A percentile compares a stretch with the other conserved stretches of the same genome.
Conservation (phyloP, 2,329 filamentous ascomycete genomes). For the Apiospora marii region DNA sequence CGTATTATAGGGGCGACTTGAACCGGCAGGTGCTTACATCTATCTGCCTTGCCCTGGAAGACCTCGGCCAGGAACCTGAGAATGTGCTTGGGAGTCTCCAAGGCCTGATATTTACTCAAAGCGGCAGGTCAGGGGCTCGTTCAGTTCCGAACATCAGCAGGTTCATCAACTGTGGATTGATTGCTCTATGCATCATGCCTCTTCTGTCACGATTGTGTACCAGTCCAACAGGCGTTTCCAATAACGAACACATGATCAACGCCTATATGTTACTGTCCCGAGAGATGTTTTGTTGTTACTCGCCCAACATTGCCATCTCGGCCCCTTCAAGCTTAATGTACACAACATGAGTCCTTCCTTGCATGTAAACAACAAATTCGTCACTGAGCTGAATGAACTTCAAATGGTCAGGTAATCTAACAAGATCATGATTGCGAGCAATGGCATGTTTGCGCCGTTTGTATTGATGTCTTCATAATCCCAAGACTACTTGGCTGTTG, state of each 20-base stretch:
- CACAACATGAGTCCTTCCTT: background rate
- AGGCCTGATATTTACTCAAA: background rate
- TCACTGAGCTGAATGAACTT: background rate
- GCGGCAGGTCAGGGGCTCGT: background rate
- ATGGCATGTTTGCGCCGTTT: background rate
- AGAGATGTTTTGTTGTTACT: background rate
- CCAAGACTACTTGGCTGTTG: background rate
- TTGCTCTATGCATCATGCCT: background rate
- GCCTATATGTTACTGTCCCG: background rate
- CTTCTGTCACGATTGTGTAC: background rate
- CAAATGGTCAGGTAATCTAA: background rate
- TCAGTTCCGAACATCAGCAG: background rate
- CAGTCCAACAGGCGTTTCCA: background rate
- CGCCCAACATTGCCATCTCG: no score
- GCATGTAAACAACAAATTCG: background rate
- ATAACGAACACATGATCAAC: background rate
- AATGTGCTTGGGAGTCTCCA: background rate
- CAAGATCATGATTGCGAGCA: background rate
- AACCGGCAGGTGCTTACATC: background rate
- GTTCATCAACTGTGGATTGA: background rate
- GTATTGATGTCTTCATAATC: background rate
- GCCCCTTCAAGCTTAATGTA: background rate
- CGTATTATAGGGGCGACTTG: background rate
- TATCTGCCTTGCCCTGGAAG: background rate
- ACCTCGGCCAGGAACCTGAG: background rate